These are phyloP conservation scores for Tulasnella calospora DNA, from an alignment of 768 basidiomycete genomes.

Conservation along the genomic window DNA sequence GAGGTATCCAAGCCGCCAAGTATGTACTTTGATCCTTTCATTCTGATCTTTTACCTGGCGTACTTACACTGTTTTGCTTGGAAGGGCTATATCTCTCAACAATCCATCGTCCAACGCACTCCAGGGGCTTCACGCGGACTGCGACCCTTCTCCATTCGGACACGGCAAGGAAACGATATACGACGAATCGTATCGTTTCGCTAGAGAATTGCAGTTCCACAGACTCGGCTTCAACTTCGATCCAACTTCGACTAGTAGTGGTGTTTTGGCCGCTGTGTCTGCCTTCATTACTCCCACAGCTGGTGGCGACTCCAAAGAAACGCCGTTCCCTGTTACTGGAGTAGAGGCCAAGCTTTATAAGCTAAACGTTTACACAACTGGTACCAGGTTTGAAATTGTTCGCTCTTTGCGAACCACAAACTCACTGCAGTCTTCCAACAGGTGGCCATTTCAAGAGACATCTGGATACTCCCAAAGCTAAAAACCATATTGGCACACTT, in stretches of 20 bases:
- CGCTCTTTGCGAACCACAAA: background rate
- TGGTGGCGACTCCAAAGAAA: background rate
- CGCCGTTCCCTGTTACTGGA: background rate
- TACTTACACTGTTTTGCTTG: background rate
- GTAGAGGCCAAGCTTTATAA: slow-evolving; percentile 22
- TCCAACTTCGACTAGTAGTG: background rate
- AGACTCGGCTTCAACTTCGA: slow-evolving; percentile 16
- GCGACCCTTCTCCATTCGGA: slow-evolving; percentile 16
- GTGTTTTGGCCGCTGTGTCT: slow-evolving; percentile 2
- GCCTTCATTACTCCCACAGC: background rate
- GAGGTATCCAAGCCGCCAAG: background rate
- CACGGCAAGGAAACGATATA: slow-evolving; percentile 13
- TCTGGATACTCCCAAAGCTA: slow-evolving; percentile 45
- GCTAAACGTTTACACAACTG: background rate
- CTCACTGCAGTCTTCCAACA: background rate
- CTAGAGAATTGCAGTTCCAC: slow-evolving; percentile 15
- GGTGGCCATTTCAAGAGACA: slow-evolving; percentile 50
- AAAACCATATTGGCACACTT: slow-evolving; percentile 50
- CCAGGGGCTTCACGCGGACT: background rate
- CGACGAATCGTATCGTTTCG: slow-evolving; percentile 20
- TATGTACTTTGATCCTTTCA: background rate
- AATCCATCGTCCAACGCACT: background rate
- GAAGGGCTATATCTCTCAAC: background rate
- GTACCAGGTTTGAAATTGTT: background rate
- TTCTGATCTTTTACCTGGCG: background rate